phyloP scores from a whole-genome alignment of 2,329 filamentous ascomycete species.

The Ophiostoma perfectum region DNA sequence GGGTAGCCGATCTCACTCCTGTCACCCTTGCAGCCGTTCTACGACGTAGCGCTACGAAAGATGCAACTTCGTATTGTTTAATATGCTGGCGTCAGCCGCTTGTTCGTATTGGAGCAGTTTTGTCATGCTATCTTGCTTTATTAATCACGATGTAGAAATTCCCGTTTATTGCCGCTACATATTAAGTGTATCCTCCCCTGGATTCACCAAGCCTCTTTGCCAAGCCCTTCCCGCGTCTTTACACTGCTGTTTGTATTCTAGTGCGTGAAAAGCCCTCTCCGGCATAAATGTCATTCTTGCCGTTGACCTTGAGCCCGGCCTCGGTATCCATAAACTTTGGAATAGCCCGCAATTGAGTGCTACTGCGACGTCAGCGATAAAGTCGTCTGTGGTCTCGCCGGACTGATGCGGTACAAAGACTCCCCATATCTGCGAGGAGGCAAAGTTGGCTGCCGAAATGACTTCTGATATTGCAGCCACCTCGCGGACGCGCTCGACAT shows the following conservation, averaged over 20 bases:
- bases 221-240: too few relatives aligned
- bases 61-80: background rate
- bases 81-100: background rate
- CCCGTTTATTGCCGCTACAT: too few relatives aligned
- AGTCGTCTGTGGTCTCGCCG: background rate
- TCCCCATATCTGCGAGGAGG: background rate
- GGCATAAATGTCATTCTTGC: background rate
- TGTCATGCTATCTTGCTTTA: background rate
- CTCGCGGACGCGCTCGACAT: background rate
- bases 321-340: background rate
- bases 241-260: too few relatives aligned
- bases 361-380: background rate
- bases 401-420: background rate
- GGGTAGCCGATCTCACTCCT: background rate
- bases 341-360: background rate
- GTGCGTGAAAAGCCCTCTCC: background rate
- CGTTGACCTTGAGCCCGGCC: background rate
- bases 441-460: background rate
- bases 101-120: background rate
- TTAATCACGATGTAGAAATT: too few relatives aligned
- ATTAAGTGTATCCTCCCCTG: too few relatives aligned
- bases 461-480: background rate
- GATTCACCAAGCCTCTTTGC: too few relatives aligned
- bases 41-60: background rate
- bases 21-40: background rate